Conservation (phyloP, 1,284 basidiomycete species). For the Ceratobasidium sp. region DNA sequence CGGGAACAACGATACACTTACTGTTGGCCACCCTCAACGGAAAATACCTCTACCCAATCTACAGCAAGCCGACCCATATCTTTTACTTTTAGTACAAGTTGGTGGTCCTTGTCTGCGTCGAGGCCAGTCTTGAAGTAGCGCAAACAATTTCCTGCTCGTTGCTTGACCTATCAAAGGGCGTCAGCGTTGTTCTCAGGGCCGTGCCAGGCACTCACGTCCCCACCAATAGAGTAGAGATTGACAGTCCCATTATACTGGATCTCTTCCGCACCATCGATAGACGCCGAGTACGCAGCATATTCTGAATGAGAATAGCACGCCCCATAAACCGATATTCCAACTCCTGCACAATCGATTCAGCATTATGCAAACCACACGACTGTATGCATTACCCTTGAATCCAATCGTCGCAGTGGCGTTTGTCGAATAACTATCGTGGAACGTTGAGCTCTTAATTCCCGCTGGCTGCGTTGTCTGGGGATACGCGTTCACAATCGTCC, state of each 20-base stretch:
- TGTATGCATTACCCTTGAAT: slow-evolving; percentile 22
- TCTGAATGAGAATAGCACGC: slow-evolving; percentile 27
- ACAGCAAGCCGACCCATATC: slow-evolving; percentile 20
- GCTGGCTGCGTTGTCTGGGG: slow-evolving; percentile 1
- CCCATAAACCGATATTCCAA: slow-evolving; percentile 26
- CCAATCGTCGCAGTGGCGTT: slow-evolving; percentile 28
- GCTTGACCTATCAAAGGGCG: slow-evolving; percentile 13
- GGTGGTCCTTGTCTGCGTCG: slow-evolving; percentile 4
- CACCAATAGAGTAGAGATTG: slow-evolving; percentile 24
- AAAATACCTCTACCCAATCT: slow-evolving; percentile 26
- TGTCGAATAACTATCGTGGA: slow-evolving; percentile 28
- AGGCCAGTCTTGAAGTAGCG: slow-evolving; percentile 28
- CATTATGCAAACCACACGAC: background rate
- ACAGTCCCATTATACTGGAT: slow-evolving; percentile 24
- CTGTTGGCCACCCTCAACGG: slow-evolving; percentile 5
- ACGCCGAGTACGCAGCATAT: slow-evolving; percentile 25
- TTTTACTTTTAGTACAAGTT: slow-evolving; percentile 22
- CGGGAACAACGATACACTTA: background rate
- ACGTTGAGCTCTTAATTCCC: slow-evolving; percentile 2
- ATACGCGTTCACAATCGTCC: slow-evolving; percentile 21
- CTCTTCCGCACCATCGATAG: slow-evolving; percentile 17
- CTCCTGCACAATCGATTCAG: background rate
- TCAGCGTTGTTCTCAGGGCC: background rate
- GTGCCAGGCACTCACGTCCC: slow-evolving; percentile 3
- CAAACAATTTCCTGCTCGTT: slow-evolving; percentile 35